phyloP scores from a whole-genome alignment of 306 rosid genomes.

The Gastrolobium bilobum region DNA sequence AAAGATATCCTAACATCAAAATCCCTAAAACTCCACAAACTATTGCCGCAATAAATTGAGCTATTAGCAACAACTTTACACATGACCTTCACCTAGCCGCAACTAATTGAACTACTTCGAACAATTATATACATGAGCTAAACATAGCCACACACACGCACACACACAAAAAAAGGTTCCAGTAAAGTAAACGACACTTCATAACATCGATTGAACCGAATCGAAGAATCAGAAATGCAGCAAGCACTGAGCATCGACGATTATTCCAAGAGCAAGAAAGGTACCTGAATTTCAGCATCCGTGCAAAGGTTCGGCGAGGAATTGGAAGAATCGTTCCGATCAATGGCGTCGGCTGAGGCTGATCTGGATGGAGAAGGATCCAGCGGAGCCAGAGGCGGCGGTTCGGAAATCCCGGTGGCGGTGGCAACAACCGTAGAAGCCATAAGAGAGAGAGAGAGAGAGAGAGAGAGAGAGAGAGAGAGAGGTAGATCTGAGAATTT shows the following conservation, averaged over 20 bases:
- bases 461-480: background rate
- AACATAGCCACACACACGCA: slow-evolving; percentile 1
- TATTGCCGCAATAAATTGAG: background rate
- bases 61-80: background rate
- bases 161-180: background rate
- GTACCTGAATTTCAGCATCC: slow-evolving; percentile 71
- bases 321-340: slow-evolving; percentile 57
- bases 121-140: background rate
- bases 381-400: slow-evolving; percentile 46
- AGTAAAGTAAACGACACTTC: background rate
- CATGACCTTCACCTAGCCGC: background rate
- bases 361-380: slow-evolving; percentile 60
- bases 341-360: slow-evolving; percentile 52
- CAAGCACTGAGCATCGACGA: background rate
- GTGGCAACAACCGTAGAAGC: slow-evolving; percentile 52
- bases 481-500: slow-evolving; percentile 33
- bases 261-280: background rate
- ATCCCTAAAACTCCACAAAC: slow-evolving; percentile 29
- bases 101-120: background rate
- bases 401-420: slow-evolving; percentile 51
- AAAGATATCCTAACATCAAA: slow-evolving; percentile 16
- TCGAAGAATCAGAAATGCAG: slow-evolving; percentile 39
- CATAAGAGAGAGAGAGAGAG: background rate
- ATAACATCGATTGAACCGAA: slow-evolving; percentile 19
- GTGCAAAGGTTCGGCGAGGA: slow-evolving; percentile 54